Evolutionary conservation across 176 grass and related monocot genomes (phyloP).

Genomic region (Panicum miliaceum): DNA sequence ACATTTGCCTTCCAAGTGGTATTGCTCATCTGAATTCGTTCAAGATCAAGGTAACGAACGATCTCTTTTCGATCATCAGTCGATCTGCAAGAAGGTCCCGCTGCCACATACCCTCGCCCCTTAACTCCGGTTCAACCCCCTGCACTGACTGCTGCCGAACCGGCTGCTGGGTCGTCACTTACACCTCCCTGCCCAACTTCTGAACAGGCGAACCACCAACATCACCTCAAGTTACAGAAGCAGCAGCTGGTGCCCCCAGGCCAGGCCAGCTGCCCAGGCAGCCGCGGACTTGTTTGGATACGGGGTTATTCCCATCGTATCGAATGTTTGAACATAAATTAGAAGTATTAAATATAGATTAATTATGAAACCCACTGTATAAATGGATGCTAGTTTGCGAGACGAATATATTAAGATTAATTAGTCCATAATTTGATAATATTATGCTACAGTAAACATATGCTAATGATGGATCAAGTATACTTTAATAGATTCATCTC

Average conservation of each 20-base stretch:
- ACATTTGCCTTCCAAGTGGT: too few species aligned
- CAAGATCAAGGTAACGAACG: neutral
- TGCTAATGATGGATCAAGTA: too few species aligned
- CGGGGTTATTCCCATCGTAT: too few species aligned
- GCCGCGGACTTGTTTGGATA: too few species aligned
- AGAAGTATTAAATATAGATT: too few species aligned
- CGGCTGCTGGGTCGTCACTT: neutral
- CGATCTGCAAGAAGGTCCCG: neutral
- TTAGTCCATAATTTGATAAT: too few species aligned
- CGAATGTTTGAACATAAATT: too few species aligned
- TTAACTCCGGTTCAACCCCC: constrained; percentile 10
- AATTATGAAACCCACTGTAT: too few species aligned
- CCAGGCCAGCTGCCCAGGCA: neutral
- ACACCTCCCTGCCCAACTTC: constrained; percentile 12
- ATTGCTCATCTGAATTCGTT: neutral
- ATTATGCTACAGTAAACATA: too few species aligned
- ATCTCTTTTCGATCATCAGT: neutral
- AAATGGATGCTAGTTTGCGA: too few species aligned
- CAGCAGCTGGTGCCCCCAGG: neutral
- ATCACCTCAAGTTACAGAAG: constrained; percentile 31
- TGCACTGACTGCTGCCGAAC: neutral
- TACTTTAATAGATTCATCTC: too few species aligned
- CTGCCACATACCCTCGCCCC: neutral
- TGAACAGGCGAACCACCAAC: constrained; percentile 36
- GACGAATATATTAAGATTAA: too few species aligned